These are phyloP conservation scores for Claviceps arundinis DNA, from an alignment of 2,329 filamentous ascomycete genomes.

Conservation along the genomic window DNA sequence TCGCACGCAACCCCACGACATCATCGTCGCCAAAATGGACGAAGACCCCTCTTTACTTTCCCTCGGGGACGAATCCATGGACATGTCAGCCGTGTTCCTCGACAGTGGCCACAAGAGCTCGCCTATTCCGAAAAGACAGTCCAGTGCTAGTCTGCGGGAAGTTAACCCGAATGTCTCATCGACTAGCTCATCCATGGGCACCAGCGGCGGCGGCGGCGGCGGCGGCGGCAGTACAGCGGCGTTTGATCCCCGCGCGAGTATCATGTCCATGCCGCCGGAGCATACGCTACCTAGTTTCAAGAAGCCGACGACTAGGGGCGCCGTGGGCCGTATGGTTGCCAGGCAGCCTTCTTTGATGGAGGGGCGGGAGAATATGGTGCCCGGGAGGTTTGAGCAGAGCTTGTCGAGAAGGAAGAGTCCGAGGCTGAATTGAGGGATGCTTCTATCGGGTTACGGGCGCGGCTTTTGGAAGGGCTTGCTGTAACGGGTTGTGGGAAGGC, in stretches of 20 bases:
- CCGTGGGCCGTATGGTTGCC: conserved; percentile 18
- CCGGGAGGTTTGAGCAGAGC: conserved; percentile 31
- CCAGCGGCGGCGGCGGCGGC: neutral
- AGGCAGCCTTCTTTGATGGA: conserved; percentile 21
- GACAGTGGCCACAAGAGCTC: conserved; percentile 14
- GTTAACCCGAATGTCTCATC: conserved; percentile 37
- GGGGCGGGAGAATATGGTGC: conserved; percentile 39
- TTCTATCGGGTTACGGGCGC: neutral
- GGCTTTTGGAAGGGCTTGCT: too few relatives aligned
- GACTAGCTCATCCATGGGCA: conserved; percentile 22
- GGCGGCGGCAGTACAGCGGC: conserved; percentile 12
- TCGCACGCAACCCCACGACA: conserved; percentile 44
- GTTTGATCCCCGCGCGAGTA: conserved; percentile 31
- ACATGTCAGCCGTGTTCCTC: conserved; percentile 25
- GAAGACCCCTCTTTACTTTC: conserved; percentile 10
- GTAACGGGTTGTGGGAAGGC: too few relatives aligned
- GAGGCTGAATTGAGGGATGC: conserved; percentile 24
- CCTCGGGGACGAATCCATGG: neutral
- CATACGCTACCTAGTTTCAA: conserved; percentile 35
- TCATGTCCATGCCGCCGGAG: conserved; percentile 26
- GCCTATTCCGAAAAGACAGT: conserved; percentile 9
- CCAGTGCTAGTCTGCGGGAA: conserved; percentile 34
- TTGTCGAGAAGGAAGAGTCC: conserved; percentile 41
- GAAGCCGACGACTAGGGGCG: conserved; percentile 22
- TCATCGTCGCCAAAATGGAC: conserved; percentile 29